Conservation (phyloP, 1,284 basidiomycete species). For the Ganoderma sp. region DNA sequence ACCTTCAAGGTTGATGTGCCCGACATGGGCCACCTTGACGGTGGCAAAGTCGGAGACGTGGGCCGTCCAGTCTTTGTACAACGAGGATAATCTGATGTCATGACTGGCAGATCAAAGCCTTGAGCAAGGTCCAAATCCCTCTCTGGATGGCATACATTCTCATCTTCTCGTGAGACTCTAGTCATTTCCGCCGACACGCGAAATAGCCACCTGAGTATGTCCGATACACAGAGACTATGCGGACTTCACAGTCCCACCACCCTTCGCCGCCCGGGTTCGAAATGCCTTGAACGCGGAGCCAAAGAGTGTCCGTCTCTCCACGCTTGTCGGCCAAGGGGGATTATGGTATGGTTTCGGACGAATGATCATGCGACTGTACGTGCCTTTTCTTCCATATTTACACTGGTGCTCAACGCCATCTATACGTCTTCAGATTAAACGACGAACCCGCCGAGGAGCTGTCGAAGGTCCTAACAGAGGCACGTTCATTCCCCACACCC, state of each 20-base stretch:
- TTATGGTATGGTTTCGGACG: conserved; percentile 91
- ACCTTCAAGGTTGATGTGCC: conserved; percentile 87
- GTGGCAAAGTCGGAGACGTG: conserved; percentile 82
- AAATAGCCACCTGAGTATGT: conserved; percentile 23
- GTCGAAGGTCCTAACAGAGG: conserved; percentile 72
- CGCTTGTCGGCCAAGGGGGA: conserved; percentile 84
- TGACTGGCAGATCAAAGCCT: conserved; percentile 65
- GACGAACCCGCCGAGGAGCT: conserved; percentile 74
- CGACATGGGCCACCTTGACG: conserved; percentile 86
- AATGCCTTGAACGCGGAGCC: conserved; percentile 88
- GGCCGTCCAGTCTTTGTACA: conserved; percentile 34
- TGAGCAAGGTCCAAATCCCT: conserved; percentile 79
- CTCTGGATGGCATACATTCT: conserved; percentile 88
- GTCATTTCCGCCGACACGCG: conserved; percentile 24
- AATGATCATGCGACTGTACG: conserved; percentile 80
- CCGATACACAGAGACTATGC: conserved; percentile 72
- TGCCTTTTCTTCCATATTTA: conserved; percentile 18
- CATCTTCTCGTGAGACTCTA: conserved; percentile 78
- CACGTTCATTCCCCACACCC: conserved; percentile 38
- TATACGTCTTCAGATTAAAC: conserved; percentile 57
- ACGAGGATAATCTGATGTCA: background rate
- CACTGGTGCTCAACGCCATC: background rate
- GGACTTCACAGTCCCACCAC: conserved; percentile 80
- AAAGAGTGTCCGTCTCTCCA: conserved; percentile 77
- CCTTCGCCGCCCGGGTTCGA: conserved; percentile 77